Conservation (phyloP, 2,329 filamentous ascomycete species). For the Nemania serpens region DNA sequence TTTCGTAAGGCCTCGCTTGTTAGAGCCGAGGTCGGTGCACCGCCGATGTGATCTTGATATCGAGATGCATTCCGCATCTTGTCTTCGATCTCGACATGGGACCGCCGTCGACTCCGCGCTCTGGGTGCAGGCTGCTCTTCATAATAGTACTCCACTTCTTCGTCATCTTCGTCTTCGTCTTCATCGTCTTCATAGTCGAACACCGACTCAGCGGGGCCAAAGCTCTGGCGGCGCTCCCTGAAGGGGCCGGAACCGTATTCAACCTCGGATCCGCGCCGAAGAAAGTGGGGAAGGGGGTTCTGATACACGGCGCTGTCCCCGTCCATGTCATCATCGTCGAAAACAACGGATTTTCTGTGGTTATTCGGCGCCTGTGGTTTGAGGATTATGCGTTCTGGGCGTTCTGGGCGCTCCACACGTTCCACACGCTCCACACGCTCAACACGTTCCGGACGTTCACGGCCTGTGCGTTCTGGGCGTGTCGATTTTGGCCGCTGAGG, state of each 20-base stretch:
- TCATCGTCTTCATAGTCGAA: conserved; percentile 27
- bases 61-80: conserved; percentile 50
- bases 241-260: conserved; percentile 38
- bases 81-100: conserved; percentile 48
- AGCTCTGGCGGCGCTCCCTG: conserved; percentile 34
- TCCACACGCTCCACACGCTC: conserved; percentile 11
- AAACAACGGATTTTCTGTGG: conserved; percentile 38
- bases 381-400: conserved; percentile 34
- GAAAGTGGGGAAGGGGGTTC: background rate
- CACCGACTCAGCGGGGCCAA: conserved; percentile 22
- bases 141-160: conserved; percentile 28
- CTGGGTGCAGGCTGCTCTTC: conserved; percentile 35
- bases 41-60: conserved; percentile 60
- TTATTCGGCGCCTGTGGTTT: conserved; percentile 35
- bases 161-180: conserved; percentile 15
- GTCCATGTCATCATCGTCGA: conserved; percentile 36
- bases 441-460: background rate
- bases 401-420: conserved; percentile 14
- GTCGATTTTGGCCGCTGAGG: conserved; percentile 50
- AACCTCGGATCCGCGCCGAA: conserved; percentile 34
- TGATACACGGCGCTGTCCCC: conserved; percentile 29
- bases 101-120: conserved; percentile 41
- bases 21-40: conserved; percentile 51
- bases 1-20: conserved; percentile 62
- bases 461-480: conserved; percentile 34